Evolutionary conservation across 495 filamentous ascomycete species (phyloP).

Genomic region (Aspergillus funiculosus): DNA sequence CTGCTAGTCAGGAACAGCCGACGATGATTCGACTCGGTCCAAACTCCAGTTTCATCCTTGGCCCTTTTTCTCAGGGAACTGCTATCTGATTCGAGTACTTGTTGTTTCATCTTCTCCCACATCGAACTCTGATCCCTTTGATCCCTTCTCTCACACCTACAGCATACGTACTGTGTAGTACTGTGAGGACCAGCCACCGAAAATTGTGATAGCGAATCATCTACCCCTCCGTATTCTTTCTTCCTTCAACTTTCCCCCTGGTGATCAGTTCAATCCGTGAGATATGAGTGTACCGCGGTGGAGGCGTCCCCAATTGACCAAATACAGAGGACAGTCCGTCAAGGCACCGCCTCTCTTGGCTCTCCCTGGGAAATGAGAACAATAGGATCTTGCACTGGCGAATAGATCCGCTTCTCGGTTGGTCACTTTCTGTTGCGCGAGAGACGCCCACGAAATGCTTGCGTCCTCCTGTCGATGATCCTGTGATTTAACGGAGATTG

Average conservation of each 20-base stretch:
- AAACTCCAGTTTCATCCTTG: no score
- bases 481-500: constrained; percentile 11
- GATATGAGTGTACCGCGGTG: constrained; percentile 11
- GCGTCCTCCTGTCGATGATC: constrained; percentile 9
- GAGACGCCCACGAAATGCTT: neutral
- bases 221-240: neutral
- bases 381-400: neutral
- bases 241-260: constrained; percentile 8
- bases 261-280: constrained; percentile 15
- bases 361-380: constrained; percentile 11
- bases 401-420: constrained; percentile 1
- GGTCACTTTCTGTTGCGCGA: constrained; percentile 7
- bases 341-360: constrained; percentile 19
- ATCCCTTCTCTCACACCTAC: no score
- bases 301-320: constrained; percentile 7
- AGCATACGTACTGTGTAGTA: no score
- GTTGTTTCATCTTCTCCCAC: no score
- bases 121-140: no score
- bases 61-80: no score
- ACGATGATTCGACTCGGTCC: no score
- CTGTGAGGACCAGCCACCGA: constrained; percentile 3
- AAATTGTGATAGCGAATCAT: neutral
- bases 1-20: constrained; percentile 20
- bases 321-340: neutral
- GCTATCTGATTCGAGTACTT: no score